phyloP scores from a whole-genome alignment of 1,139 yeast species.

The Spathaspora jeffriesii region DNA sequence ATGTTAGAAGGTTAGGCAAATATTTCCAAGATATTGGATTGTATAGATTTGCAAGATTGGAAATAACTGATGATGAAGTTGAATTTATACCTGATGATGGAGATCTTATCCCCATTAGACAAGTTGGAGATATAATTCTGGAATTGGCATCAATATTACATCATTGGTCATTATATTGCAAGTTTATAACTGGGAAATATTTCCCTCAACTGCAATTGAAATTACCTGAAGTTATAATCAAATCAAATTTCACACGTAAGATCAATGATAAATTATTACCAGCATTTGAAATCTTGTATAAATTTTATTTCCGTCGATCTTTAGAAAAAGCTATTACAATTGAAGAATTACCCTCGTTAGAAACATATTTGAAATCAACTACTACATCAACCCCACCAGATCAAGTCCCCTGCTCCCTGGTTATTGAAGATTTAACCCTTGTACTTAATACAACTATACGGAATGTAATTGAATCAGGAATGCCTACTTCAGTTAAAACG shows the following conservation, averaged over 20 bases:
- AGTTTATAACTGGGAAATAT: constrained; percentile 73
- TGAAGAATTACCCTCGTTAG: constrained; percentile 68
- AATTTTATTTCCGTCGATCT: constrained; percentile 74
- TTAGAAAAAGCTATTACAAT: constrained; percentile 79
- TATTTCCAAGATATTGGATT: constrained; percentile 55
- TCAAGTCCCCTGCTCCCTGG: constrained; percentile 74
- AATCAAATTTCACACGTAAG: constrained; percentile 66
- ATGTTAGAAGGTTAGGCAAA: constrained; percentile 60
- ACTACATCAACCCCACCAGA: constrained; percentile 33
- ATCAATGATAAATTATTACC: constrained; percentile 55
- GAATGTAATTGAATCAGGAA: constrained; percentile 64
- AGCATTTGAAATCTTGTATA: constrained; percentile 61
- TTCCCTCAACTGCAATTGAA: constrained; percentile 13
- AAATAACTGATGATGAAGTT: constrained; percentile 17
- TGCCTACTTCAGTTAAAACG: constrained; percentile 51
- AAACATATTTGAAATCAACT: constrained; percentile 23
- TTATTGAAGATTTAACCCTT: constrained; percentile 82
- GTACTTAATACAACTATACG: constrained; percentile 67
- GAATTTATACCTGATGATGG: constrained; percentile 18
- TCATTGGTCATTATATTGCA: constrained; percentile 84
- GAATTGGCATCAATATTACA: constrained; percentile 79
- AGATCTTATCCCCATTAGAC: constrained; percentile 39
- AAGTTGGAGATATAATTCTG: constrained; percentile 57
- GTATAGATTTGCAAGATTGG: constrained; percentile 57
- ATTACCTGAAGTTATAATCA: constrained; percentile 54